Percentiles rank a stretch among this genome's conserved stretches.
phyloP scores from a whole-genome alignment of 441 rosid genomes.

The Erodium trifolium region DNA sequence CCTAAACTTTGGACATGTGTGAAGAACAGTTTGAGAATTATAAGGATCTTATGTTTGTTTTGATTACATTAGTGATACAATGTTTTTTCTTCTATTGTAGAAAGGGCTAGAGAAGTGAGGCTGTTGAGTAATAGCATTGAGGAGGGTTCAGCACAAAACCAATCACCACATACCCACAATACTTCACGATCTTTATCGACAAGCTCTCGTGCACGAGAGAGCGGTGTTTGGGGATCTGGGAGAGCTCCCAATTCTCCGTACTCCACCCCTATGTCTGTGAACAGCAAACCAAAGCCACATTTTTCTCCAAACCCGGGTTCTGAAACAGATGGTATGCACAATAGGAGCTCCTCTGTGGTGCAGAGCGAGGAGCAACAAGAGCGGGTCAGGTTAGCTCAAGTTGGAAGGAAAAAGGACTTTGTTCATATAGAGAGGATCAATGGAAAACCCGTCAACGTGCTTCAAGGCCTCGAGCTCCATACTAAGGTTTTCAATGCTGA shows the following conservation, averaged over 20 bases:
- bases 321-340: slow-evolving; percentile 19
- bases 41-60: not conserved
- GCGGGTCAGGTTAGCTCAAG: slow-evolving; percentile 19
- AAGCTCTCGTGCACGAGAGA: not conserved
- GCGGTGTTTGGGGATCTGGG: not conserved
- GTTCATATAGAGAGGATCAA: slow-evolving; percentile 25
- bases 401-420: slow-evolving; percentile 32
- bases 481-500: slow-evolving; percentile 27
- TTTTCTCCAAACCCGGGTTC: too few relatives aligned
- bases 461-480: slow-evolving; percentile 39
- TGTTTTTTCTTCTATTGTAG: not conserved
- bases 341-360: slow-evolving; percentile 2
- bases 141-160: not conserved
- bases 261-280: slow-evolving; percentile 10
- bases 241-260: not conserved
- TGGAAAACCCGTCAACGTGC: slow-evolving; percentile 28
- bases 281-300: slow-evolving; percentile 6
- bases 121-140: not conserved
- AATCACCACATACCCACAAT: not conserved
- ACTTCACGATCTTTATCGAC: slow-evolving; percentile 7
- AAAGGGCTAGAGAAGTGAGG: not conserved
- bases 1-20: too few relatives aligned
- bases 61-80: not conserved
- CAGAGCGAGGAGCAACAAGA: slow-evolving; percentile 28
- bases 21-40: not conserved